phyloP scores from a whole-genome alignment of 345 rosid genomes.

The Citrus mangshanensis region DNA sequence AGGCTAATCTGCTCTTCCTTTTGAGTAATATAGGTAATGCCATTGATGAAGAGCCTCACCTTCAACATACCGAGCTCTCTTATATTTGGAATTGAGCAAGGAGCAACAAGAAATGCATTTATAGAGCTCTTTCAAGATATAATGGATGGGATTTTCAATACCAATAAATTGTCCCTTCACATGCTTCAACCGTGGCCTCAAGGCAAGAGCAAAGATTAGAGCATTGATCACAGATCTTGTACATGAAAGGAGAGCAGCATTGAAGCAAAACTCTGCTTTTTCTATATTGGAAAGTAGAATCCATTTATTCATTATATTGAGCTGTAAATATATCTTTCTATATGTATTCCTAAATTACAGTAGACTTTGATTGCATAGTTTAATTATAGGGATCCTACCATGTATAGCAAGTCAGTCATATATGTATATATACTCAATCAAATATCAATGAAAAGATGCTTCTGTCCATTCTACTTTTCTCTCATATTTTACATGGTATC shows the following conservation, averaged over 20 bases:
- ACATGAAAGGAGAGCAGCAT: slow-evolving; percentile 8
- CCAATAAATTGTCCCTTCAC: slow-evolving; percentile 33
- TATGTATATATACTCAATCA: too few relatives aligned
- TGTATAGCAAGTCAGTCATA: too few relatives aligned
- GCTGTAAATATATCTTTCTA: too few relatives aligned
- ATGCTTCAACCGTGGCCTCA: slow-evolving; percentile 11
- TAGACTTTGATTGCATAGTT: too few relatives aligned
- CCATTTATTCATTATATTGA: too few relatives aligned
- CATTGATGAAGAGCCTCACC: slow-evolving; percentile 32
- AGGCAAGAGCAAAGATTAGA: background rate
- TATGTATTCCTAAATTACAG: too few relatives aligned
- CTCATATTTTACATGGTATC: too few relatives aligned
- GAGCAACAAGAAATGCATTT: slow-evolving; percentile 9
- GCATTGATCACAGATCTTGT: background rate
- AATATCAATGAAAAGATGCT: too few relatives aligned
- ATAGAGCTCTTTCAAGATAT: slow-evolving; percentile 13
- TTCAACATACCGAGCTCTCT: slow-evolving; percentile 30
- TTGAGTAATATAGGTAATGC: slow-evolving; percentile 18
- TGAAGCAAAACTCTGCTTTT: background rate
- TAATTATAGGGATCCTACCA: too few relatives aligned
- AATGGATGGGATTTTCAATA: slow-evolving; percentile 17
- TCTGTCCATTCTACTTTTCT: too few relatives aligned
- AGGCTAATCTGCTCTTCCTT: background rate
- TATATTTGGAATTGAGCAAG: slow-evolving; percentile 30
- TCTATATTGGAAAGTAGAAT: too few relatives aligned